These are phyloP conservation scores for Dioszegia crocea DNA, from an alignment of 768 basidiomycete species.

Conservation along the genomic window DNA sequence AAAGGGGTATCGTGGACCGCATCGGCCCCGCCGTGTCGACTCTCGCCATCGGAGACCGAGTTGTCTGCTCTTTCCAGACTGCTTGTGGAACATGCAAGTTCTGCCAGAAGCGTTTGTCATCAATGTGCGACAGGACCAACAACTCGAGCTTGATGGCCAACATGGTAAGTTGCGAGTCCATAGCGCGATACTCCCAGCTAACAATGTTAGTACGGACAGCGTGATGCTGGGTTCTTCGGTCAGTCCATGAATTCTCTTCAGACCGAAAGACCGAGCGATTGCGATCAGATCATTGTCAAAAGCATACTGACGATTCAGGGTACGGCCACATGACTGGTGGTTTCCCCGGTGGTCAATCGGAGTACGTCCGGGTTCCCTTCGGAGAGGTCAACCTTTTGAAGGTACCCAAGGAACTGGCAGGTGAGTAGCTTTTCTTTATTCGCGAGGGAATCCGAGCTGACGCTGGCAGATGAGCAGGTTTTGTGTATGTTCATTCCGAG, in stretches of 20 bases:
- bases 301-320: not conserved
- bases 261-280: too few species aligned
- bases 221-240: constrained; percentile 64
- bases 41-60: constrained; percentile 62
- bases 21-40: constrained; percentile 64
- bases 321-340: constrained; percentile 50
- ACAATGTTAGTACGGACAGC: constrained; percentile 48
- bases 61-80: constrained; percentile 74
- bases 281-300: too few species aligned
- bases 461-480: constrained; percentile 24
- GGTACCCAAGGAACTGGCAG: constrained; percentile 62
- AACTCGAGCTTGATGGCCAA: constrained; percentile 56
- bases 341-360: constrained; percentile 70
- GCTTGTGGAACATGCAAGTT: constrained; percentile 67
- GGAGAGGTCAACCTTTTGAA: constrained; percentile 69
- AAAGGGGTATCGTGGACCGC: constrained; percentile 50
- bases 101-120: constrained; percentile 69
- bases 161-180: constrained; percentile 15
- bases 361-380: constrained; percentile 62
- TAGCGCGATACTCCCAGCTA: too few species aligned
- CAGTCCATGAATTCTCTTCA: constrained; percentile 22
- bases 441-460: constrained; percentile 5
- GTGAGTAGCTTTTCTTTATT: constrained; percentile 55
- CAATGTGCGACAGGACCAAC: constrained; percentile 71
- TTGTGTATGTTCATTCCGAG: constrained; percentile 20